Conservation (phyloP, 257 asterid genomes). For the Salvia splendens region DNA sequence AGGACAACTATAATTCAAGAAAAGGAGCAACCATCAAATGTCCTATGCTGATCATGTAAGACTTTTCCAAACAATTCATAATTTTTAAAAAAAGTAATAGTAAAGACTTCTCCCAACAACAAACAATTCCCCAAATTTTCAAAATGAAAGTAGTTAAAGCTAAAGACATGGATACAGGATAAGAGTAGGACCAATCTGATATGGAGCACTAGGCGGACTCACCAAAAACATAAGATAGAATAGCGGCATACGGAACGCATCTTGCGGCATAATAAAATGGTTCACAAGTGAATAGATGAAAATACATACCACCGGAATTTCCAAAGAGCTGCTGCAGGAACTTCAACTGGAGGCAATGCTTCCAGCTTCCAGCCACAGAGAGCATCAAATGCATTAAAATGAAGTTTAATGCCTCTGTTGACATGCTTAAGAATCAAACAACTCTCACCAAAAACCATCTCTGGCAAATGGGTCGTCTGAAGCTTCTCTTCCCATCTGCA, state of each 20-base stretch:
- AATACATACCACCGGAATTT: slow-evolving; percentile 69
- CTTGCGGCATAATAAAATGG: too few relatives aligned
- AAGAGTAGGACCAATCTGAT: not conserved
- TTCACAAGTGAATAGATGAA: slow-evolving; percentile 5
- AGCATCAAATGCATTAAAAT: slow-evolving; percentile 91
- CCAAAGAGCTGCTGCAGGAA: slow-evolving; percentile 98
- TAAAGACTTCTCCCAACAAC: too few relatives aligned
- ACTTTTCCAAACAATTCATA: too few relatives aligned
- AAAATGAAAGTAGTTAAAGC: not conserved
- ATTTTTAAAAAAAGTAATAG: too few relatives aligned
- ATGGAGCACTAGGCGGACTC: too few relatives aligned
- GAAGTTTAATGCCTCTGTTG: slow-evolving; percentile 62
- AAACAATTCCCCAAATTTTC: too few relatives aligned
- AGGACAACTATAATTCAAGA: too few relatives aligned
- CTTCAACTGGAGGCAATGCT: slow-evolving; percentile 93
- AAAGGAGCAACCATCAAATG: too few relatives aligned
- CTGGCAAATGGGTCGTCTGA: slow-evolving; percentile 84
- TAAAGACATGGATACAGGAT: not conserved
- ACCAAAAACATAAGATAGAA: too few relatives aligned
- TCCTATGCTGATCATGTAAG: too few relatives aligned
- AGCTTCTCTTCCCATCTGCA: slow-evolving; percentile 97
- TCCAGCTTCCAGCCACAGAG: slow-evolving; percentile 89
- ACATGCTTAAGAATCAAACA: slow-evolving; percentile 69
- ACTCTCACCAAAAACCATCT: slow-evolving; percentile 97
- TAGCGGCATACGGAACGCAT: too few relatives aligned